phyloP scores from a whole-genome alignment of 495 filamentous ascomycete species.

The Elaphomyces granulatus region DNA sequence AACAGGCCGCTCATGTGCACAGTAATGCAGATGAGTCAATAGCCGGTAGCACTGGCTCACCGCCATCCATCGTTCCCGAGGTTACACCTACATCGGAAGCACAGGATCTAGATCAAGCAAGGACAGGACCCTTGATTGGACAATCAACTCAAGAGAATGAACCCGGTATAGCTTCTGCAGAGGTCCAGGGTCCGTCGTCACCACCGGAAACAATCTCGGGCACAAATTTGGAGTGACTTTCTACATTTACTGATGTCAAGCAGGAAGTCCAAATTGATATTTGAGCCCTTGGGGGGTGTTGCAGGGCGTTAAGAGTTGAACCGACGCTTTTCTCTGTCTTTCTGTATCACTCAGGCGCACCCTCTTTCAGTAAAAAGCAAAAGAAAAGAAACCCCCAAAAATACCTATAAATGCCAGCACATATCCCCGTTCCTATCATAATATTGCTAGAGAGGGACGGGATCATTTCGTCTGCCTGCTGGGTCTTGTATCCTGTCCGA shows the following conservation, averaged over 20 bases:
- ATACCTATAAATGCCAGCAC: too few relatives aligned
- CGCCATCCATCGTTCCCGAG: not conserved
- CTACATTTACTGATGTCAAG: not conserved
- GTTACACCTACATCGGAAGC: not conserved
- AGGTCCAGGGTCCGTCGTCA: not conserved
- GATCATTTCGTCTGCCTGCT: too few relatives aligned
- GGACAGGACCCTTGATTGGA: not conserved
- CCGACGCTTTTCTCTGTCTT: too few relatives aligned
- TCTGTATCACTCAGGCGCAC: too few relatives aligned
- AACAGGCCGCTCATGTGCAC: not conserved
- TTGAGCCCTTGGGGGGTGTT: too few relatives aligned
- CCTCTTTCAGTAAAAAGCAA: too few relatives aligned
- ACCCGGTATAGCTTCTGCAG: not conserved
- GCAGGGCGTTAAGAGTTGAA: too few relatives aligned
- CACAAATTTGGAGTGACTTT: not conserved
- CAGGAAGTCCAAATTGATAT: too few relatives aligned
- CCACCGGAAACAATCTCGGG: not conserved
- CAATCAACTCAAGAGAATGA: not conserved
- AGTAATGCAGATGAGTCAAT: not conserved
- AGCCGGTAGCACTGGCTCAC: not conserved
- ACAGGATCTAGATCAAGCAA: not conserved
- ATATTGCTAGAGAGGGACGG: too few relatives aligned
- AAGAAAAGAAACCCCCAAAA: too few relatives aligned
- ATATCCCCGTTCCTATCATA: too few relatives aligned
- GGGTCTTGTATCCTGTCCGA: too few relatives aligned